A percentile compares a stretch with the other conserved stretches of the same genome.
These are phyloP conservation scores for Trichoderma gamsii DNA, from an alignment of 495 filamentous ascomycete species.

Conservation along the genomic window DNA sequence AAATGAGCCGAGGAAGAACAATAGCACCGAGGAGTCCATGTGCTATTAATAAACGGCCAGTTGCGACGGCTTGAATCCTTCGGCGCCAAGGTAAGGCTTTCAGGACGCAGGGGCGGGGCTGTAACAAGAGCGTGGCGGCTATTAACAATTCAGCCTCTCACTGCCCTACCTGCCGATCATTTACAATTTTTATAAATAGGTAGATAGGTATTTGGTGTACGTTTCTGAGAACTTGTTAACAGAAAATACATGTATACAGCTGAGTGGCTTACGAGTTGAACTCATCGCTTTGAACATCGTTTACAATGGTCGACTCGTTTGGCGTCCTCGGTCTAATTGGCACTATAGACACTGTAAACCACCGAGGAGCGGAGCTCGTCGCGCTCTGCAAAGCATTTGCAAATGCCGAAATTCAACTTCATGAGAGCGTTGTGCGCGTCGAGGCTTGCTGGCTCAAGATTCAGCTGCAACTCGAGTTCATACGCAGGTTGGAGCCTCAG, in stretches of 20 bases:
- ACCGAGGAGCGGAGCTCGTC: not conserved
- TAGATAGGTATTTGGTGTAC: not conserved
- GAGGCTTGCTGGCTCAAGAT: not conserved
- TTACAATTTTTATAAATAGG: not conserved
- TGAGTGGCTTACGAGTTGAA: not conserved
- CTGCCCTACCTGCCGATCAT: not conserved
- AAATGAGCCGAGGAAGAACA: not conserved
- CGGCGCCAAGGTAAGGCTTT: not conserved
- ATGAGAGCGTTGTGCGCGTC: slow-evolving; percentile 5
- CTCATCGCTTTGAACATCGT: not conserved
- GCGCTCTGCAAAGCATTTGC: not conserved
- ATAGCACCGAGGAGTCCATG: not conserved
- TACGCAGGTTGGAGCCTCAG: not conserved
- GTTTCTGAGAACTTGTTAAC: not conserved
- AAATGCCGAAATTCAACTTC: not conserved
- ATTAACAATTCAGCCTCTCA: not conserved
- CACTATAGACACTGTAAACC: not conserved
- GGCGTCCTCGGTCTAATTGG: not conserved
- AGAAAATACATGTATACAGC: not conserved
- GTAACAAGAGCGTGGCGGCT: not conserved
- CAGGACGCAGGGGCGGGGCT: not conserved
- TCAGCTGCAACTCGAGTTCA: not conserved
- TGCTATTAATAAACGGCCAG: not conserved
- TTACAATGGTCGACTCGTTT: not conserved
- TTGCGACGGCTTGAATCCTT: not conserved